phyloP scores from a whole-genome alignment of 805 yeast species.

The Sungouiella blattae region DNA sequence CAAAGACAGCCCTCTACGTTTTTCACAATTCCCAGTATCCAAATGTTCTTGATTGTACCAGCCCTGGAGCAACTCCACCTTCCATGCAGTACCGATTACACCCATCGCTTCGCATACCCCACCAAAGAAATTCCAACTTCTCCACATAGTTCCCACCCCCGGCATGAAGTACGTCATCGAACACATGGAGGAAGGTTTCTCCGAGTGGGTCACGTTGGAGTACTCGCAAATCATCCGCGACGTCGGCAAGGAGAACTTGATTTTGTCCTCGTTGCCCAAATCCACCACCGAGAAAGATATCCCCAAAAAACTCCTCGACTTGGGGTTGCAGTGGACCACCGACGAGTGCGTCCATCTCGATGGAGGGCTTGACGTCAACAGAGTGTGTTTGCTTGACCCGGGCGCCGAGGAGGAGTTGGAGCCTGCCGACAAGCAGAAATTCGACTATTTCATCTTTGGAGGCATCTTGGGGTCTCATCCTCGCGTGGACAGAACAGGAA shows the following conservation, averaged over 20 bases:
- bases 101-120: neutral
- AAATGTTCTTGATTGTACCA: too few species aligned
- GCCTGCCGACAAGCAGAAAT: slow-evolving; percentile 63
- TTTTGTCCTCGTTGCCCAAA: slow-evolving; percentile 71
- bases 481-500: slow-evolving; percentile 89
- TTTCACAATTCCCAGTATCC: too few species aligned
- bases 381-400: slow-evolving; percentile 87
- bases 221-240: slow-evolving; percentile 80
- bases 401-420: slow-evolving; percentile 69
- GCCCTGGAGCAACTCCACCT: too few species aligned
- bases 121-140: neutral
- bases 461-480: slow-evolving; percentile 96
- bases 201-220: slow-evolving; percentile 92
- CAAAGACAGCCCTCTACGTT: too few species aligned
- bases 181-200: slow-evolving; percentile 96
- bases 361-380: slow-evolving; percentile 38
- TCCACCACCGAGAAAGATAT: slow-evolving; percentile 59
- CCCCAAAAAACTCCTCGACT: slow-evolving; percentile 54
- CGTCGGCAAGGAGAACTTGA: slow-evolving; percentile 71
- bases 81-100: neutral
- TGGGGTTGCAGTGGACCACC: slow-evolving; percentile 81
- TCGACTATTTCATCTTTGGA: slow-evolving; percentile 91
- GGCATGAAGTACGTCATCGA: slow-evolving; percentile 95
- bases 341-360: slow-evolving; percentile 60
- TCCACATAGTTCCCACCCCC: neutral